These are phyloP conservation scores for Fraxinus angustifolia DNA, from an alignment of 305 asterid species.

Conservation along the genomic window DNA sequence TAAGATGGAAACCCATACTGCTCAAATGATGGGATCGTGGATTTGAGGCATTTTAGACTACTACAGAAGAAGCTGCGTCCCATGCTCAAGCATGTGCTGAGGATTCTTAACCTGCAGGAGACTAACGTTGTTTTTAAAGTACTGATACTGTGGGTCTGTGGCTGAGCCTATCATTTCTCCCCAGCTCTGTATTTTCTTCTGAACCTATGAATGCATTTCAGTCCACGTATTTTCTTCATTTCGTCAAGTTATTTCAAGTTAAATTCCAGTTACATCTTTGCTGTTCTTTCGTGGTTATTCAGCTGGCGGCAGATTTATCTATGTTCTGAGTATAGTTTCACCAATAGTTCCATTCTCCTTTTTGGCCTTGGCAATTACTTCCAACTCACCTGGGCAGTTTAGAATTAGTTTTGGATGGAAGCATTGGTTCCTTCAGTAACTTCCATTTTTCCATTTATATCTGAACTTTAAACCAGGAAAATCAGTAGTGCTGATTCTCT, in stretches of 20 bases:
- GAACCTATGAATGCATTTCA: too few relatives aligned
- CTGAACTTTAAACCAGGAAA: not conserved
- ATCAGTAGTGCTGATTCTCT: not conserved
- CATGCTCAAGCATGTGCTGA: not conserved
- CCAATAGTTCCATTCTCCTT: not conserved
- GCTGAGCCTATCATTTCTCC: not conserved
- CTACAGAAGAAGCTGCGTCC: not conserved
- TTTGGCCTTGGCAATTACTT: not conserved
- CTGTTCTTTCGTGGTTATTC: not conserved
- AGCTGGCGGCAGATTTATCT: not conserved
- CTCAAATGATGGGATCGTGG: not conserved
- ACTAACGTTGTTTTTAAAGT: not conserved
- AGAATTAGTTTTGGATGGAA: not conserved
- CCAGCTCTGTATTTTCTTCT: not conserved
- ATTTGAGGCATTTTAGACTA: not conserved
- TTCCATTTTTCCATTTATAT: not conserved
- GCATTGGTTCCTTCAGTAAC: not conserved
- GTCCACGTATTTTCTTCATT: too few relatives aligned
- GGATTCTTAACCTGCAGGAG: not conserved
- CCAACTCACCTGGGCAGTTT: not conserved
- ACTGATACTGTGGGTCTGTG: not conserved
- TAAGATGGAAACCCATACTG: not conserved
- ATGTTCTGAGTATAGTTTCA: not conserved
- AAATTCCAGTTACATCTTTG: not conserved
- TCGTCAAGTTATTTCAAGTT: not conserved